phyloP scores from a whole-genome alignment of 2,329 filamentous ascomycete species.

The Colletotrichum lentis region DNA sequence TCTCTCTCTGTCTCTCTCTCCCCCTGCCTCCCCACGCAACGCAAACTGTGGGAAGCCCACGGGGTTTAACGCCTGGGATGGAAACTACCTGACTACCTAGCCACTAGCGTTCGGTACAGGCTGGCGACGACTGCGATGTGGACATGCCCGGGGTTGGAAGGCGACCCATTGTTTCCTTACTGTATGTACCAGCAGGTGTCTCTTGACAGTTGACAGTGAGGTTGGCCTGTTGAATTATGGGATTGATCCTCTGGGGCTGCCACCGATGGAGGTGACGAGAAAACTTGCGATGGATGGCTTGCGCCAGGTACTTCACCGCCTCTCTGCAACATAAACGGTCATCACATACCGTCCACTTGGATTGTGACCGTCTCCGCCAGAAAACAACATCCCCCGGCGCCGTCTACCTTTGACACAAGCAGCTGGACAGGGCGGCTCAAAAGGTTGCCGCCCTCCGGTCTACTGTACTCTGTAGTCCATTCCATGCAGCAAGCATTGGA shows the following conservation, averaged over 20 bases:
- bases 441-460: not conserved
- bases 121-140: not conserved
- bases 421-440: not conserved
- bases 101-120: constrained; percentile 16
- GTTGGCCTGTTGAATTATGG: no score
- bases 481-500: not conserved
- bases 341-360: constrained; percentile 19
- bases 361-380: constrained; percentile 11
- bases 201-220: no score
- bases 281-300: no score
- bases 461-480: no score
- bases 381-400: constrained; percentile 11
- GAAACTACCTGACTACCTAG: not conserved
- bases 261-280: no score
- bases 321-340: constrained; percentile 20
- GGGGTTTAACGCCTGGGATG: constrained; percentile 2
- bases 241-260: no score
- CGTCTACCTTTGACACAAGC: constrained; percentile 8
- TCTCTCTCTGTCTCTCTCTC: no score
- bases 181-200: no score
- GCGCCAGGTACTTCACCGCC: not conserved
- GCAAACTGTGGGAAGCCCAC: not conserved
- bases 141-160: not conserved
- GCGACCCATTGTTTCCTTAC: not conserved
- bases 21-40: not conserved